Evolutionary conservation across 106 monocot genomes (phyloP), one percentile per base, ranked within the genome.

Genomic region (Acorus gramineus): DNA sequence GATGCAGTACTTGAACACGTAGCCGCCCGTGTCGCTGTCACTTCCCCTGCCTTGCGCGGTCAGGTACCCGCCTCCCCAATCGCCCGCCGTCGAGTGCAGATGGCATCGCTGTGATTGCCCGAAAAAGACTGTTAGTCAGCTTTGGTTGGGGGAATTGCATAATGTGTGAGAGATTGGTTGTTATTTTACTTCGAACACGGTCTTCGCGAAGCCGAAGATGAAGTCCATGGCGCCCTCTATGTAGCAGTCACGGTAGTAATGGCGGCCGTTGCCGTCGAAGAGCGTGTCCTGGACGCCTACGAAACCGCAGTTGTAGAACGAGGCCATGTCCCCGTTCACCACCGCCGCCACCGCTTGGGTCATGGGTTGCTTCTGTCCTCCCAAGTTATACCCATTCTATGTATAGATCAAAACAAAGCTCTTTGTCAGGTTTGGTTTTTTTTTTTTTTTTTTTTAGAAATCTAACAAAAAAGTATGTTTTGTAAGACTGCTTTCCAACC

Each of bases 1-100:
- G 8, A 6, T 46, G 63, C 76, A 63, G 14, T 49, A 8, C 58
- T 70, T 70, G 52, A 76, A 76, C 28, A 76, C 76, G 11, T 65
- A 69, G 50, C 76, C 76, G 6, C 43, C 55, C 3, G 50, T 12
- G 28, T 5, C 14, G 2, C 4, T 9, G 4, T 11, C 6, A 28
- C 2, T 46, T 11, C 8, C 5, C 58, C 50, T 50, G 5, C 63
- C 76, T 28, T 76, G 70, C 10, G 70, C 76, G 3, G 70, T 65
- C 11, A 76, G 5, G 52, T 50, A 76, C n/a, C 70, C 69, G 2
- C 47, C 48, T 7, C 3, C 0, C 10, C 48, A 11, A 4, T 28
- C 28, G 28, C 28, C 28, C 28, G 28, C 28, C 28, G 28, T 28
- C 28, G 28, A 28, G 28, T 28, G 28, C 28, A 28, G 28, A 28